Conservation (phyloP, 228 moss, liverwort and hornwort species). For the Sphagnum magellanicum region DNA sequence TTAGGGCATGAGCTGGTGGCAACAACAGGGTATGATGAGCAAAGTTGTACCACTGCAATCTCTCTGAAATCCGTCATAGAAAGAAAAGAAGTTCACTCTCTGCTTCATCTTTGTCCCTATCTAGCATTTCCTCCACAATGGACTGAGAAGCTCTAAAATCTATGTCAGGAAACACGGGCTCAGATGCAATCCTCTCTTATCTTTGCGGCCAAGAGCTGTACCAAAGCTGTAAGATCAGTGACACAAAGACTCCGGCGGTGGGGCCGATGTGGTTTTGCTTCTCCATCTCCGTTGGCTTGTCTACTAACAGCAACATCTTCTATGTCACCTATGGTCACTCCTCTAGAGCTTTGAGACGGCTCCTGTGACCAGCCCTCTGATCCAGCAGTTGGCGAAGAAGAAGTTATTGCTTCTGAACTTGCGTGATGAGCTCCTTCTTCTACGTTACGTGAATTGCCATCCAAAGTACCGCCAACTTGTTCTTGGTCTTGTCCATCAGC, state of each 20-base stretch:
- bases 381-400: background rate
- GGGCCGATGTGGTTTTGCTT: conserved; percentile 2
- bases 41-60: background rate
- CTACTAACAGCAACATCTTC: conserved; percentile 38
- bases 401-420: too few relatives aligned
- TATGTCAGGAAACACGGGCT: too few relatives aligned
- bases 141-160: background rate
- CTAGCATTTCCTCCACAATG: background rate
- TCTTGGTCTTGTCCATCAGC: background rate
- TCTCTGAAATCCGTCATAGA: background rate
- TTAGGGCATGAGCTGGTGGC: background rate
- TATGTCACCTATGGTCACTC: conserved; percentile 34
- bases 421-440: background rate
- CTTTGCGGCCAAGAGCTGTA: conserved; percentile 3
- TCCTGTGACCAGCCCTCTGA: conserved; percentile 10
- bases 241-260: conserved; percentile 67
- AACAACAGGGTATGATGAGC: background rate
- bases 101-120: background rate
- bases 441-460: background rate
- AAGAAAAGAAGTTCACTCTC: background rate
- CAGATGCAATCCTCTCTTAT: background rate
- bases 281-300: conserved; percentile 17
- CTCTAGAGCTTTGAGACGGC: conserved; percentile 3
- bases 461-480: background rate
- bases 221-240: conserved; percentile 95